These are phyloP conservation scores for Euphorbia schlechtendalii DNA, from an alignment of 441 rosid species.

Conservation along the genomic window DNA sequence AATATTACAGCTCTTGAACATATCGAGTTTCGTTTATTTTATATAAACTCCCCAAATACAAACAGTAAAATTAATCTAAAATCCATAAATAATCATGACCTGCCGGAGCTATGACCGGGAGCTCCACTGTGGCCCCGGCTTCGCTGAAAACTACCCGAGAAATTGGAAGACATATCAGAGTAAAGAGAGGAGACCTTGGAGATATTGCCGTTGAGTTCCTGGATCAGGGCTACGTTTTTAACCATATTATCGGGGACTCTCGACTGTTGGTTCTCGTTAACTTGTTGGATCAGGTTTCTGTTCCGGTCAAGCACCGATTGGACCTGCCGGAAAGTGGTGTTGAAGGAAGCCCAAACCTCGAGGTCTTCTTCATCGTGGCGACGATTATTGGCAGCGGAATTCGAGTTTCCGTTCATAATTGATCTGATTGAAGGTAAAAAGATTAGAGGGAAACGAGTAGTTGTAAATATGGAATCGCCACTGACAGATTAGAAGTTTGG, in stretches of 20 bases:
- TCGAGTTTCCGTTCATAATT: conserved; percentile 27
- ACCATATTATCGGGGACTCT: conserved; percentile 71
- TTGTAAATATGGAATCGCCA: too few relatives aligned
- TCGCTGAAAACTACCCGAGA: conserved; percentile 36
- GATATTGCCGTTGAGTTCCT: conserved; percentile 77
- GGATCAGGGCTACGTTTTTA: conserved; percentile 77
- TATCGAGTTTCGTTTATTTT: background rate
- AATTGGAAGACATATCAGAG: conserved; percentile 57
- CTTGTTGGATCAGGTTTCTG: conserved; percentile 67
- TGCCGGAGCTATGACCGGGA: conserved; percentile 10
- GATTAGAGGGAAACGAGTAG: too few relatives aligned
- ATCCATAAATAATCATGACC: background rate
- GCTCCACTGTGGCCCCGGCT: background rate
- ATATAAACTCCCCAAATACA: background rate
- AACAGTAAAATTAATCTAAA: background rate
- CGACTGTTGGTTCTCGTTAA: conserved; percentile 88
- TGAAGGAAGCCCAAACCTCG: conserved; percentile 52
- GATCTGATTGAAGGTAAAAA: conserved; percentile 10
- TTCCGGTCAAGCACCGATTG: conserved; percentile 82
- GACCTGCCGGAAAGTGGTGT: conserved; percentile 49
- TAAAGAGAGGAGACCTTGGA: conserved; percentile 71
- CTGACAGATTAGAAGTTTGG: too few relatives aligned
- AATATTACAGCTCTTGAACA: background rate
- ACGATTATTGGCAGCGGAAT: conserved; percentile 17
- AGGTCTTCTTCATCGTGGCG: conserved; percentile 37